These are phyloP conservation scores for Dipteronia dyeriana DNA, from an alignment of 345 rosid genomes.

Conservation along the genomic window DNA sequence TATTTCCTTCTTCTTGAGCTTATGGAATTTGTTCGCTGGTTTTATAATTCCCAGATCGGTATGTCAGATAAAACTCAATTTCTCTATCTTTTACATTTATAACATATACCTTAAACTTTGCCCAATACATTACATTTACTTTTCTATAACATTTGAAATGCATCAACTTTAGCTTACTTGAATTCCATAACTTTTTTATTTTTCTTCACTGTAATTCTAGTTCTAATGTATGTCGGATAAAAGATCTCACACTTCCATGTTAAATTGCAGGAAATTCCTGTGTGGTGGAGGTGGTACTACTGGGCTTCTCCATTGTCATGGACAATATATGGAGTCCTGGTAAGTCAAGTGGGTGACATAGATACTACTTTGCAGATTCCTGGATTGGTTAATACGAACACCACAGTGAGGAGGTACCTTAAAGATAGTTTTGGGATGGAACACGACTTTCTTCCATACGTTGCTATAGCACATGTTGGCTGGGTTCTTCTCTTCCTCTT, in stretches of 20 bases:
- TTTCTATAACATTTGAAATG: too few relatives aligned
- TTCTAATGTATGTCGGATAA: too few relatives aligned
- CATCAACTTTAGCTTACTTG: background rate
- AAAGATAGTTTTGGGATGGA: slow-evolving; percentile 50
- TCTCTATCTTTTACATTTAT: background rate
- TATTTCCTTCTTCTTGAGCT: slow-evolving; percentile 78
- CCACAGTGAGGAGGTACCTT: slow-evolving; percentile 43
- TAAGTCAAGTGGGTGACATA: slow-evolving; percentile 72
- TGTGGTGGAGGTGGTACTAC: slow-evolving; percentile 97
- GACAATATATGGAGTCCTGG: slow-evolving; percentile 79
- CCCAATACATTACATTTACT: too few relatives aligned
- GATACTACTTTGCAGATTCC: slow-evolving; percentile 33
- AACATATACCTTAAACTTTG: too few relatives aligned
- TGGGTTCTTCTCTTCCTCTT: slow-evolving; percentile 54
- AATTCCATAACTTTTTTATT: too few relatives aligned
- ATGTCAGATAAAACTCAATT: slow-evolving; percentile 12
- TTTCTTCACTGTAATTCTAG: background rate
- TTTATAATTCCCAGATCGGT: slow-evolving; percentile 75
- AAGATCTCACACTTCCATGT: background rate
- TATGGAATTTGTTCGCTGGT: slow-evolving; percentile 91
- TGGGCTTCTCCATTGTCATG: slow-evolving; percentile 81
- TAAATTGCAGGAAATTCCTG: slow-evolving; percentile 58
- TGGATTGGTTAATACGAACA: slow-evolving; percentile 23
- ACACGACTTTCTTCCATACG: slow-evolving; percentile 59
- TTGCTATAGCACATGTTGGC: slow-evolving; percentile 54